Conservation (phyloP, 768 basidiomycete species). For the Agaricus blazei region DNA sequence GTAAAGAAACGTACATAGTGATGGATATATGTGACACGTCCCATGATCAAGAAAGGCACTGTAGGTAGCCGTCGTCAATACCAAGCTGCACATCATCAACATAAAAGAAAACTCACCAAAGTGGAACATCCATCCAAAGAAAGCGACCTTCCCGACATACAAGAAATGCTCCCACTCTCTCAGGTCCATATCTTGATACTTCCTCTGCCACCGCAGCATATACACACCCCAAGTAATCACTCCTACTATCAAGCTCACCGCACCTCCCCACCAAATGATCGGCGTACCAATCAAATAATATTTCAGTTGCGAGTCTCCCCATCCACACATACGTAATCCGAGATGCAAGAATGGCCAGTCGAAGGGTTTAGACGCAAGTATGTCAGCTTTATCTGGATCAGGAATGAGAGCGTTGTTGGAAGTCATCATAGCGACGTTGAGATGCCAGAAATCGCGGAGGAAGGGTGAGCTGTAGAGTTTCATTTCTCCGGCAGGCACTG, state of each 20-base stretch:
- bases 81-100: neutral
- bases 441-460: conserved; percentile 95
- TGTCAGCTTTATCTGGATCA: conserved; percentile 98
- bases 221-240: conserved; percentile 58
- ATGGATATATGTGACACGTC: conserved; percentile 92
- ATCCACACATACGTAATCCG: conserved; percentile 96
- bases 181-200: conserved; percentile 90
- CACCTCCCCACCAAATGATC: conserved; percentile 84
- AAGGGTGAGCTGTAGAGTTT: conserved; percentile 90
- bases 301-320: conserved; percentile 83
- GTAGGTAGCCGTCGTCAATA: conserved; percentile 8
- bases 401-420: conserved; percentile 98
- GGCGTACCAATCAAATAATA: conserved; percentile 95
- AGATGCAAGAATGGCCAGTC: conserved; percentile 93
- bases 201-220: conserved; percentile 77
- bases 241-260: conserved; percentile 56
- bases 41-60: conserved; percentile 99
- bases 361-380: conserved; percentile 85
- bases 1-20: conserved; percentile 69
- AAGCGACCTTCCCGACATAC: conserved; percentile 87
- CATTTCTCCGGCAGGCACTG: conserved; percentile 79
- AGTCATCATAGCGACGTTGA: conserved; percentile 99
- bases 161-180: conserved; percentile 94
- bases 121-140: conserved; percentile 90
- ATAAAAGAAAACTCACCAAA: conserved; percentile 51